Base-by-base conservation (phyloP, 2,329 filamentous ascomycete species). In the Colletotrichum horii region DNA sequence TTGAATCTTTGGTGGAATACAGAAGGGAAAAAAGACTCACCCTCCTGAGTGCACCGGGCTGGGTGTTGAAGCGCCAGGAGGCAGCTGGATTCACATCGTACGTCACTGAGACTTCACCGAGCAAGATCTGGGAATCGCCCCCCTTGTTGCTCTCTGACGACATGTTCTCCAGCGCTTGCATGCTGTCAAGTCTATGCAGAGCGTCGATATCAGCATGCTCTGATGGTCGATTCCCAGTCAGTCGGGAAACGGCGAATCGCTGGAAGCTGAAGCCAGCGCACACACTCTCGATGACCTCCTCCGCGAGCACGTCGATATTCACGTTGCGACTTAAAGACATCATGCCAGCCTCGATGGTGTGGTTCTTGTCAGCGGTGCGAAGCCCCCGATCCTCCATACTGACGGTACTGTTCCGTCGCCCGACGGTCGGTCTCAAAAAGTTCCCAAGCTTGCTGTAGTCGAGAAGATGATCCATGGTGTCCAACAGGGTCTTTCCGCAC, bases 31-130 rank as follows among this genome's bases (percentile, higher is more conserved):
- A 22, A 24, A 2, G 8, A 5, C 58, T 2, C 82, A 12, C 34
- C n/a, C 61, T 36, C 6, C 61, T 8, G 1, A 87, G 77, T 0
- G 86, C 86, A 1, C 91, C 91, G 0, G 89, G 86, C 58, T 92
- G 88, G 0, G 88, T 88, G 22, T 87, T 83, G 78, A 91, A 92
- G 1, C 83, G 81, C 90, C 91, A 93, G 12, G 80, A 85, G 78
- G 68, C 85, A 76, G 26, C 84, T 73, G 80, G 85, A 4, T 88
- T 86, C 15, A 92, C 86, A 77, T 90, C 87, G 7, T 91, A 81
- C 22, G 89, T 84, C 34, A 92, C 84, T 19, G 85, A 83, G 4
- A 90, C 79, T 8, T 76, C 62, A 3, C 78, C 78, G 8, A 77
- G 24, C 3, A 71, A 4, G 2, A 75, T 32, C 8, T 66, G 48